phyloP scores from a whole-genome alignment of 2,329 filamentous ascomycete genomes.

The Aspergillus novofumigatus region DNA sequence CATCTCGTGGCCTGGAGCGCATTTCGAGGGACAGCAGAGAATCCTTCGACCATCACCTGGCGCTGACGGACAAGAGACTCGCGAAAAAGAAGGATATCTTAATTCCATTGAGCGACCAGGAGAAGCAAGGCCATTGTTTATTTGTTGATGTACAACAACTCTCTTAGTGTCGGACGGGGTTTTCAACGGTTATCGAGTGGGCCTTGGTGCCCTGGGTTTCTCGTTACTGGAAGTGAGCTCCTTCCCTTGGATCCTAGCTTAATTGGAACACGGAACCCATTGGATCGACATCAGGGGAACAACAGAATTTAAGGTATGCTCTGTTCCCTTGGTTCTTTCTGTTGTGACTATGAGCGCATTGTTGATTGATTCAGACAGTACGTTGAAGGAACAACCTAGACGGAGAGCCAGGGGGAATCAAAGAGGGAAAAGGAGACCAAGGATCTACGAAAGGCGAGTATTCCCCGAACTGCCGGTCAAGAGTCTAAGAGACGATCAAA shows the following conservation, averaged over 20 bases:
- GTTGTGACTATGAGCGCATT: not conserved
- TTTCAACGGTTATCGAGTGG: not conserved
- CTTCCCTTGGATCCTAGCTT: slow-evolving; percentile 1
- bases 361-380: not conserved
- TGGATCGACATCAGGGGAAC: slow-evolving; percentile 1
- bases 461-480: not conserved
- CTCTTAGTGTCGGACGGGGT: not conserved
- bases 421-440: not conserved
- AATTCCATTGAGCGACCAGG: not conserved
- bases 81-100: not conserved
- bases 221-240: not conserved
- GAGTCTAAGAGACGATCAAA: not conserved
- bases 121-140: not conserved
- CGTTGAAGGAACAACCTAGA: not conserved
- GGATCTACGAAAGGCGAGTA: not conserved
- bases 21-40: not conserved
- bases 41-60: not conserved
- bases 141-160: not conserved
- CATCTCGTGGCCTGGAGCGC: not conserved
- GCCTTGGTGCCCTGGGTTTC: not conserved
- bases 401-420: not conserved
- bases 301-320: not conserved
- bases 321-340: not conserved
- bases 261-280: slow-evolving; percentile 5
- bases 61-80: not conserved